These are phyloP conservation scores for Blastocystis sp. DNA, from an alignment of 352 stramenopile genomes.

Conservation along the genomic window DNA sequence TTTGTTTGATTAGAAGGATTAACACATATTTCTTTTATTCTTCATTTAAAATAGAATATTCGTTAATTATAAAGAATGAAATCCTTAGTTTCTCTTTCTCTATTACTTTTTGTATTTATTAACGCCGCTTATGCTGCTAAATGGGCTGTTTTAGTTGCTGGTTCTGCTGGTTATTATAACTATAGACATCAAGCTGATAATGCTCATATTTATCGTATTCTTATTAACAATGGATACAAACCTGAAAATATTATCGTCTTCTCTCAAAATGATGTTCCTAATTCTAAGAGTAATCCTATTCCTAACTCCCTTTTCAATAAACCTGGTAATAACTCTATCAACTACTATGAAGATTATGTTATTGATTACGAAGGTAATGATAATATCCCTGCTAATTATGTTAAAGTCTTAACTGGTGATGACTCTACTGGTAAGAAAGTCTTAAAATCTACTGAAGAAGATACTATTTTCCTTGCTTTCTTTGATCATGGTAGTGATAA, in stretches of 20 bases:
- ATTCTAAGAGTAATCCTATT: slow-evolving; percentile 56
- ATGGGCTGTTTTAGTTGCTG: slow-evolving; percentile 63
- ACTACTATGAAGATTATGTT: slow-evolving; percentile 52
- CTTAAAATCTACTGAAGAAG: slow-evolving; percentile 53
- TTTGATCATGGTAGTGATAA: slow-evolving; percentile 62
- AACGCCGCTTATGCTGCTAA: slow-evolving; percentile 43
- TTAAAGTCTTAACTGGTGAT: slow-evolving; percentile 39
- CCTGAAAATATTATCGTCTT: slow-evolving; percentile 66
- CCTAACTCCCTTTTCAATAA: slow-evolving; percentile 62
- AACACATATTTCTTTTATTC: too few relatives aligned
- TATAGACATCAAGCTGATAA: slow-evolving; percentile 63
- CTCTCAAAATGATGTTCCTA: slow-evolving; percentile 65
- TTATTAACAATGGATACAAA: slow-evolving; percentile 59
- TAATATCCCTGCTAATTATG: slow-evolving; percentile 47
- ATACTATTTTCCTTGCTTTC: slow-evolving; percentile 71
- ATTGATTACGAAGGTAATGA: slow-evolving; percentile 31
- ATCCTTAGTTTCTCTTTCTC: slow-evolving; percentile 6
- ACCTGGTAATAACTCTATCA: slow-evolving; percentile 46
- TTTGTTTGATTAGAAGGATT: too few relatives aligned
- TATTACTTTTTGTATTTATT: slow-evolving; percentile 1
- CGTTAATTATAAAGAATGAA: slow-evolving; percentile 27
- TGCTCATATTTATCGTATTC: slow-evolving; percentile 62
- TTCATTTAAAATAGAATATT: too few relatives aligned
- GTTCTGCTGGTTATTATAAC: slow-evolving; percentile 63
- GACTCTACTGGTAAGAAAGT: slow-evolving; percentile 47